Evolutionary conservation across 2,329 filamentous ascomycete species (phyloP).

Genomic region (Nemania sp.): DNA sequence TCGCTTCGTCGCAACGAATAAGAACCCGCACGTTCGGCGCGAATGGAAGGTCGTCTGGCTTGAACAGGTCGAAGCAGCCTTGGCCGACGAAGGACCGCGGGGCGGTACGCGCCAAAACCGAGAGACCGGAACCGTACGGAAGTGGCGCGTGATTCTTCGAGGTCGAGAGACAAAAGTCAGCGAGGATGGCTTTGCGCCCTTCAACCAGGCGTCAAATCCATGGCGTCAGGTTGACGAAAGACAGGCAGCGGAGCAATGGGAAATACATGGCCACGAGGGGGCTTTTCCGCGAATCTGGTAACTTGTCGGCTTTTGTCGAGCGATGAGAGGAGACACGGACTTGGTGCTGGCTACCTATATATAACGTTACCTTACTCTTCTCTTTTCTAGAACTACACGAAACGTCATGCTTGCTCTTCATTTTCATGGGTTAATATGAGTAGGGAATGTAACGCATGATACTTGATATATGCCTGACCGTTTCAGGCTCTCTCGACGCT

Average conservation of each 20-base stretch:
- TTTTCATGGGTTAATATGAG: too few relatives aligned
- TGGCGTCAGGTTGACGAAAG: slow-evolving; percentile 22
- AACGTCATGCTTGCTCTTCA: too few relatives aligned
- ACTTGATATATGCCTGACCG: too few relatives aligned
- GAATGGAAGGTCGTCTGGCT: slow-evolving; percentile 31
- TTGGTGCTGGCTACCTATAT: too few relatives aligned
- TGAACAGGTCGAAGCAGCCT: slow-evolving; percentile 3
- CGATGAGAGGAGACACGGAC: too few relatives aligned
- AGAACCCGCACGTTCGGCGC: slow-evolving; percentile 22
- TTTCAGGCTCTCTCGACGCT: too few relatives aligned
- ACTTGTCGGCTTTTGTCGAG: too few relatives aligned
- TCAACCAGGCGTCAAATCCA: slow-evolving; percentile 26
- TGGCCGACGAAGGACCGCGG: slow-evolving; percentile 15
- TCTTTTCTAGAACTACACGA: too few relatives aligned
- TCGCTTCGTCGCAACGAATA: slow-evolving; percentile 30
- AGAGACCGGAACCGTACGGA: slow-evolving; percentile 22
- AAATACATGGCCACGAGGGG: neutral
- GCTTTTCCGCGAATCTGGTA: neutral
- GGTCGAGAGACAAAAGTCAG: slow-evolving; percentile 24
- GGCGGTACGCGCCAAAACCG: neutral
- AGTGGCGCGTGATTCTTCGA: slow-evolving; percentile 29
- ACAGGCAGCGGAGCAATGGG: neutral
- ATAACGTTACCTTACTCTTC: too few relatives aligned
- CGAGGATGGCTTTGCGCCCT: slow-evolving; percentile 23
- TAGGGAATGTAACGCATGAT: too few relatives aligned